Evolutionary conservation across 1,139 yeast genomes (phyloP).

Genomic region (Yamadazyma taylorii): DNA sequence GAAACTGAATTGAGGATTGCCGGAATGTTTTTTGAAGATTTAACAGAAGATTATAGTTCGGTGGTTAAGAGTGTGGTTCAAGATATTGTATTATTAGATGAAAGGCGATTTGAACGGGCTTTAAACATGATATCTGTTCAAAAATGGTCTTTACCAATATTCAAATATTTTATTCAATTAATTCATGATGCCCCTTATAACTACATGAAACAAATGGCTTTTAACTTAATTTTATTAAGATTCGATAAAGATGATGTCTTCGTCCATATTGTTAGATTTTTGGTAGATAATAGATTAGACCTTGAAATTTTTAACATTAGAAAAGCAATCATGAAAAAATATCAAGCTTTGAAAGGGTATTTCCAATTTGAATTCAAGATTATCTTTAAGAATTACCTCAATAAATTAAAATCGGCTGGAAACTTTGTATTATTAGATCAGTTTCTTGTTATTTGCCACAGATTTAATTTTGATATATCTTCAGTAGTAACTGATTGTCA

Average conservation of each 20-base stretch:
- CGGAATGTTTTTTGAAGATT: conserved; percentile 26
- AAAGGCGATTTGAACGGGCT: conserved; percentile 26
- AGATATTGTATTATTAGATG: conserved; percentile 29
- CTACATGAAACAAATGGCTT: conserved; percentile 25
- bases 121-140: conserved; percentile 22
- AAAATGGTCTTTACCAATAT: conserved; percentile 31
- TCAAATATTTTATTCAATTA: conserved; percentile 32
- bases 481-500: conserved; percentile 5
- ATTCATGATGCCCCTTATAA: conserved; percentile 37
- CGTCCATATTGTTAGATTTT: conserved; percentile 20
- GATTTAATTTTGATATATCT: conserved; percentile 10
- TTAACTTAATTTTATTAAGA: conserved; percentile 18
- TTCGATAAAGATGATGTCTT: conserved; percentile 19
- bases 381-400: conserved; percentile 15
- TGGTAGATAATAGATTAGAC: conserved; percentile 24
- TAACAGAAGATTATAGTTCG: conserved; percentile 23
- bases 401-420: conserved; percentile 5
- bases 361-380: conserved; percentile 17
- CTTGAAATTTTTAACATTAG: conserved; percentile 22
- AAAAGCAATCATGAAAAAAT: conserved; percentile 17
- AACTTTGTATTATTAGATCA: conserved; percentile 14
- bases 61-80: conserved; percentile 38
- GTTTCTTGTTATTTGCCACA: conserved; percentile 10
- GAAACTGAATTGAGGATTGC: conserved; percentile 23
- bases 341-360: conserved; percentile 15